Evolutionary conservation across 108 stramenopile species (phyloP).

Genomic region (Pseudonitzschia multiseries): DNA sequence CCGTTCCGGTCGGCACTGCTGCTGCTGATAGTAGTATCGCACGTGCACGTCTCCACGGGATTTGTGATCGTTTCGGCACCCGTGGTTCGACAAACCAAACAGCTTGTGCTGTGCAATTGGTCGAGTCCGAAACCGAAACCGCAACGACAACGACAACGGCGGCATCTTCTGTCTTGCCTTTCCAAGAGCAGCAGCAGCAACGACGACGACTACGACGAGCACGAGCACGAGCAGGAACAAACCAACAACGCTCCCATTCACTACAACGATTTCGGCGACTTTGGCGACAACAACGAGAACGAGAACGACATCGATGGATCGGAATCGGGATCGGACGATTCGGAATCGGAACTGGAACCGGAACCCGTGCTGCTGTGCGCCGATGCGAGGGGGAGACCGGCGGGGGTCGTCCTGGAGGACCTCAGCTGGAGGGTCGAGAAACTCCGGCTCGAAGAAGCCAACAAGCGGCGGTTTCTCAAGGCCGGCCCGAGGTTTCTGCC

Average conservation of each 20-base stretch:
- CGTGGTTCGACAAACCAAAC: too few species aligned
- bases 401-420: constrained; percentile 50
- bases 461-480: constrained; percentile 65
- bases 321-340: background rate
- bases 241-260: background rate
- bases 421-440: constrained; percentile 66
- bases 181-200: background rate
- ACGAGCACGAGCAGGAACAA: background rate
- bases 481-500: constrained; percentile 54
- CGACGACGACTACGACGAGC: background rate
- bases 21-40: constrained; percentile 3
- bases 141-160: too few species aligned
- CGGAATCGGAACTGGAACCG: background rate
- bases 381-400: constrained; percentile 14
- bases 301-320: background rate
- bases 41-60: background rate
- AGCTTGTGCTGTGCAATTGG: too few species aligned
- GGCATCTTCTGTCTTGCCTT: background rate
- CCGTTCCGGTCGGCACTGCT: background rate
- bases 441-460: constrained; percentile 71
- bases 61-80: background rate
- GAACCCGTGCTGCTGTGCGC: background rate
- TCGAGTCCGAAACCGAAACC: too few species aligned
- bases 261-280: background rate
- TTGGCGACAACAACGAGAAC: background rate